Percentiles rank a stretch among this genome's conserved stretches.
Evolutionary conservation across 1,284 basidiomycete genomes (phyloP).

Genomic region (Puccinia novopanici): DNA sequence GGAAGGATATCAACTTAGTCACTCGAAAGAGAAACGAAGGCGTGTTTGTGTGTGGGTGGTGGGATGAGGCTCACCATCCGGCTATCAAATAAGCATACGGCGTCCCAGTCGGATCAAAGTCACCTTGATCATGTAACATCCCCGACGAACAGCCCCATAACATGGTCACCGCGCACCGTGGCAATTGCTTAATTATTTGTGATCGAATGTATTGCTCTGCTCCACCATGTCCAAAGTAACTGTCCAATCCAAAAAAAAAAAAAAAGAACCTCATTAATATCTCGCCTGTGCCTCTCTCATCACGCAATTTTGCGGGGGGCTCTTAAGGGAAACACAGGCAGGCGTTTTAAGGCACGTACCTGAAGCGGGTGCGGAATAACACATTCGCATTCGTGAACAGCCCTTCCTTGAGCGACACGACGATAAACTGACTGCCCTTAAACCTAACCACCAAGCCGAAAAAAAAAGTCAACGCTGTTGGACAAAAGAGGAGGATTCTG

Average conservation of each 20-base stretch:
- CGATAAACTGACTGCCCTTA: slow-evolving; percentile 96
- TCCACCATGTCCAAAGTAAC: slow-evolving; percentile 96
- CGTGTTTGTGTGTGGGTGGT: slow-evolving; percentile 78
- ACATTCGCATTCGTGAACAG: slow-evolving; percentile 98
- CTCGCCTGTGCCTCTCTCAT: too few relatives aligned
- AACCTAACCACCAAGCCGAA: too few relatives aligned
- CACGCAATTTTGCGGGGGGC: too few relatives aligned
- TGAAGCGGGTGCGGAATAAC: slow-evolving; percentile 74
- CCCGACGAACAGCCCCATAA: slow-evolving; percentile 99
- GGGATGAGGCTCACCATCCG: slow-evolving; percentile 74
- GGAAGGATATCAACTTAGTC: slow-evolving; percentile 14
- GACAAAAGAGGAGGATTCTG: too few relatives aligned
- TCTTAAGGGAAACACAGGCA: too few relatives aligned
- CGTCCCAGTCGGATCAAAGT: slow-evolving; percentile 86
- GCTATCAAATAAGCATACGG: slow-evolving; percentile 93
- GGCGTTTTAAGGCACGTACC: too few relatives aligned
- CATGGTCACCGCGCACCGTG: slow-evolving; percentile 86
- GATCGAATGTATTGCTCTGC: slow-evolving; percentile 91
- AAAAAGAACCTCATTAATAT: too few relatives aligned
- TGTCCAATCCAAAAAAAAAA: slow-evolving; percentile 57
- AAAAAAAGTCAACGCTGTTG: too few relatives aligned
- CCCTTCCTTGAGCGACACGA: slow-evolving; percentile 95
- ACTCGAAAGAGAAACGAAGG: too few relatives aligned
- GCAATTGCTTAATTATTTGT: slow-evolving; percentile 76
- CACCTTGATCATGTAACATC: slow-evolving; percentile 80